These are phyloP conservation scores for Cynanchum wilfordii DNA, from an alignment of 257 asterid species.

Conservation along the genomic window DNA sequence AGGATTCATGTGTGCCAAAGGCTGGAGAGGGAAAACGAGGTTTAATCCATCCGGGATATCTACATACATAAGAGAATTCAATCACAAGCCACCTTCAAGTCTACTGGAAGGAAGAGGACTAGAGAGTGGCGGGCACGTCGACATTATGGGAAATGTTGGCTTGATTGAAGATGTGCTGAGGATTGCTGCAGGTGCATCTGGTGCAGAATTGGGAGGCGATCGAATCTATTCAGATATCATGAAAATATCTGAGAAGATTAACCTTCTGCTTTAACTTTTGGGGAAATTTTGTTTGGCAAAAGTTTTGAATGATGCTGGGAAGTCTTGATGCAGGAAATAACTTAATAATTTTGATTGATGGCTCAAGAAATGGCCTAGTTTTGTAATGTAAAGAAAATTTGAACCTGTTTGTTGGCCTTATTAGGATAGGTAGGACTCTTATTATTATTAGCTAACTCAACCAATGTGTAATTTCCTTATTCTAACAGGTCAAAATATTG, in stretches of 20 bases:
- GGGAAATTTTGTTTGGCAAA: constrained; percentile 10
- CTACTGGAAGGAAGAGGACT: constrained; percentile 80
- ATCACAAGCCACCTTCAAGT: constrained; percentile 68
- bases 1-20: constrained; percentile 86
- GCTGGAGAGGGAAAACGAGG: constrained; percentile 75
- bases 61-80: constrained; percentile 59
- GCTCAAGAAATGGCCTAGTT: neutral
- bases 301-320: neutral
- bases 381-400: neutral
- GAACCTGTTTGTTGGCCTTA: neutral
- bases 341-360: neutral
- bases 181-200: constrained; percentile 68
- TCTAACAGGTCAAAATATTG: constrained; percentile 1
- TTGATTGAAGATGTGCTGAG: constrained; percentile 73
- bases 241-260: constrained; percentile 54
- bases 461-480: neutral
- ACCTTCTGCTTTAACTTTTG: constrained; percentile 34
- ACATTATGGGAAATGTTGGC: constrained; percentile 77
- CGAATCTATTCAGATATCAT: constrained; percentile 57
- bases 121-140: constrained; percentile 80
- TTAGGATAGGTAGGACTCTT: neutral
- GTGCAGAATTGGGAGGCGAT: constrained; percentile 62
- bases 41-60: constrained; percentile 75
- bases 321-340: neutral
- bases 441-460: constrained; percentile 3